Evolutionary conservation across 495 filamentous ascomycete genomes (phyloP), one percentile per base, ranked within the genome.

Genomic region (Annulohypoxylon moriforme): DNA sequence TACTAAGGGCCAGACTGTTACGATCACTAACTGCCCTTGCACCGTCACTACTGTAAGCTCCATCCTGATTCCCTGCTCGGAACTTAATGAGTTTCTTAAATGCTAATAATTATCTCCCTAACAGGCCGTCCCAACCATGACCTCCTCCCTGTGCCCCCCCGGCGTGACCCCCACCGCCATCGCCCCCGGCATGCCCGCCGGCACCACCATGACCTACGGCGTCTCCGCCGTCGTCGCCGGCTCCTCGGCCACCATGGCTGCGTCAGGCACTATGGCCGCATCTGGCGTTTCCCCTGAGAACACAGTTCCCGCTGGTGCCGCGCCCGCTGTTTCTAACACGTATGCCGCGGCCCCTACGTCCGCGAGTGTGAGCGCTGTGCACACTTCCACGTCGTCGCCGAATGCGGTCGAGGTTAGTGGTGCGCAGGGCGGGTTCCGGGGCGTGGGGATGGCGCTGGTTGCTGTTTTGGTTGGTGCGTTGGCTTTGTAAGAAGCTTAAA

Each of bases 11-110:
- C 18, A 76, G 65, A 63, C 69, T 6, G 9, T 78, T 24, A 68
- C 67, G 1, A 72, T 76, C 0, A 77, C 74, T 0, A 57, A 77
- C 65, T 78, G 76, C 65, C 76, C 76, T 47, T 78, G 76, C 70
- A 78, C 76, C 9, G 42, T 78, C 1, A 71, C 74, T 31, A 75
- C 59, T n/a, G 76, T 78, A 71, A 62, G 71, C 24, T 46, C 10
- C 29, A 31, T 4, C 4, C 6, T n/a, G n/a, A n/a, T n/a, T n/a
- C n/a, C n/a, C n/a, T n/a, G n/a, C n/a, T n/a, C n/a, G n/a, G n/a
- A n/a, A n/a, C n/a, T n/a, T n/a, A n/a, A n/a, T n/a, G n/a, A n/a
- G n/a, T n/a, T n/a, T n/a, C n/a, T n/a, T n/a, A n/a, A n/a, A n/a
- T n/a, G n/a, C n/a, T n/a, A n/a, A n/a, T n/a, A n/a, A n/a, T n/a